Evolutionary conservation across 2,329 filamentous ascomycete genomes (phyloP), one percentile per base, ranked within the genome.

Genomic region (Calonectria pauciramosa): DNA sequence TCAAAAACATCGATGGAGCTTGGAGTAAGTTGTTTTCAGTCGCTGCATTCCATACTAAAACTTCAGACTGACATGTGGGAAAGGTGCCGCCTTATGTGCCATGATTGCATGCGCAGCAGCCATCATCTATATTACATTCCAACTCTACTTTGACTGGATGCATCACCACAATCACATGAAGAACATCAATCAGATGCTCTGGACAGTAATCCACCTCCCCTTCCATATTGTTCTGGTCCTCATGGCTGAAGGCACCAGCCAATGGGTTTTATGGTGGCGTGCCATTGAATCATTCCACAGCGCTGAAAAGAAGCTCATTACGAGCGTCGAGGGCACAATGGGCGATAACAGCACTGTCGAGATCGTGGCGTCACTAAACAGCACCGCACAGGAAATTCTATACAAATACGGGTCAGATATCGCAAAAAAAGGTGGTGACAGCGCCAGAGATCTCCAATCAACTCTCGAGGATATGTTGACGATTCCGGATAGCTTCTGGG

Each of bases 81-180:
- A 34, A 70, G 68, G 59, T 11, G 32, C 59, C 18, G 56, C 67
- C 7, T 36, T 71, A 16, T 56, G 70, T 32, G 71, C 67, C 51
- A 71, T 70, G 23, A 73, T 73, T 28, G 36, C 38, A 49, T 73
- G 59, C 32, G 67, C 49, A 16, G 59, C 71, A 28, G 34, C 44
- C 38, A 73, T 73, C 32, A 54, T 73, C 5, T 73, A 70, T 34
- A 70, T 71, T 30, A 73, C 38, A 14, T 73, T 70, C 20, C 71
- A 73, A 23, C 71, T 73, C 9, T 73, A 73, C 47, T 73, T 73
- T 51, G 71, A 73, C 60, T 73, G 71, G 71, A 73, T 73, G 71
- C 71, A 73, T 28, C 71, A 73, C 16, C 71, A 70, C 60, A 64
- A 54, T 18, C 56, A 71, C 13, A 73, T 73, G 71, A 60, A 52